Conservation (phyloP, 495 filamentous ascomycete genomes). For the Neurospora sp. region DNA sequence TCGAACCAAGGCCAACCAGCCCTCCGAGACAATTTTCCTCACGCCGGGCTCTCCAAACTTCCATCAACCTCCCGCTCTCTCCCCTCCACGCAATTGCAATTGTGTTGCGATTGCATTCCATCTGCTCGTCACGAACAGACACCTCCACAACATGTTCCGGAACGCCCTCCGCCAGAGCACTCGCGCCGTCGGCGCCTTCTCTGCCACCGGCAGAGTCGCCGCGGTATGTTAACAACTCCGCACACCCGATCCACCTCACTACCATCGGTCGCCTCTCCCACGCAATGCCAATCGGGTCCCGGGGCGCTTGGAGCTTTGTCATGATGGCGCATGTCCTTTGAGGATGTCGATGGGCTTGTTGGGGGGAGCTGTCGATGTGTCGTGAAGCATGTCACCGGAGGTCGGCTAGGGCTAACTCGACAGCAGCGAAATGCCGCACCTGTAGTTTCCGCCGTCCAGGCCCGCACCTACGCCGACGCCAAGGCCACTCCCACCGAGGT, state of each 20-base stretch:
- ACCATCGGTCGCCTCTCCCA: conserved; percentile 25
- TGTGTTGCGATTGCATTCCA: conserved; percentile 39
- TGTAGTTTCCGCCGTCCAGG: conserved; percentile 62
- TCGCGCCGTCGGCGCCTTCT: conserved; percentile 85
- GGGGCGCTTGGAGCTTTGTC: conserved; percentile 28
- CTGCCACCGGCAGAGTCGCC: conserved; percentile 79
- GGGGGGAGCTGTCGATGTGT: conserved; percentile 23
- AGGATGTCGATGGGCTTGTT: conserved; percentile 18
- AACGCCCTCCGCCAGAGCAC: conserved; percentile 93
- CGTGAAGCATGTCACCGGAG: conserved; percentile 25
- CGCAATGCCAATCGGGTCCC: conserved; percentile 24
- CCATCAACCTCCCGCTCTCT: not conserved
- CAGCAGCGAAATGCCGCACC: conserved; percentile 78
- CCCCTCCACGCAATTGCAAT: conserved; percentile 27
- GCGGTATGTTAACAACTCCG: conserved; percentile 65
- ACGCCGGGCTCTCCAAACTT: conserved; percentile 5
- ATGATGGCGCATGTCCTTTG: conserved; percentile 9
- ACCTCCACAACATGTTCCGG: conserved; percentile 70
- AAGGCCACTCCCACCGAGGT: conserved; percentile 97
- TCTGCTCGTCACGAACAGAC: conserved; percentile 25
- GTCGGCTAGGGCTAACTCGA: conserved; percentile 42
- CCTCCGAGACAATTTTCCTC: conserved; percentile 16
- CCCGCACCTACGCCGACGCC: conserved; percentile 82
- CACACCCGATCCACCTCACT: conserved; percentile 27
- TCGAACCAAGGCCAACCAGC: conserved; percentile 6